These are phyloP conservation scores for Paxillus rubicundulus DNA, from an alignment of 768 basidiomycete genomes.

Conservation along the genomic window DNA sequence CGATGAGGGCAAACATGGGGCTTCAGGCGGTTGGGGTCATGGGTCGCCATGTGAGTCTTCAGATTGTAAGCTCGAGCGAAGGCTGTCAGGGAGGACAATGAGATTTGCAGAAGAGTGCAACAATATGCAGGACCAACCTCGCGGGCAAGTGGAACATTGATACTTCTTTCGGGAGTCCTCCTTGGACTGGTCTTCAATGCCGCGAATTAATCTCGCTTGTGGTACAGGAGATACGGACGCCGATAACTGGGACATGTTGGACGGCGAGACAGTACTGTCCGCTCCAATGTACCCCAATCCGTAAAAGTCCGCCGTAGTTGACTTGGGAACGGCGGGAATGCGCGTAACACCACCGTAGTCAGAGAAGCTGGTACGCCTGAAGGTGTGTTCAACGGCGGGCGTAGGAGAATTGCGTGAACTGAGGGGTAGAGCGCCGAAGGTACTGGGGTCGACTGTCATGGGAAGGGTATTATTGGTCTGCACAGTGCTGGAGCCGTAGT, in stretches of 20 bases:
- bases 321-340: constrained; percentile 46
- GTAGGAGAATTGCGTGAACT: constrained; percentile 52
- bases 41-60: constrained; percentile 93
- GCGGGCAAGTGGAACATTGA: constrained; percentile 69
- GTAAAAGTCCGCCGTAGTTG: constrained; percentile 49
- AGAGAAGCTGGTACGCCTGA: constrained; percentile 56
- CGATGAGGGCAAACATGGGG: constrained; percentile 86
- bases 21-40: constrained; percentile 89
- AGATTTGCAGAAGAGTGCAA: neutral
- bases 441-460: constrained; percentile 51
- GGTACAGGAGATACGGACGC: constrained; percentile 42
- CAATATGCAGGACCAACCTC: constrained; percentile 44
- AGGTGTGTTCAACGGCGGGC: constrained; percentile 25
- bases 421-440: constrained; percentile 56
- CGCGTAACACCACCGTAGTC: constrained; percentile 61
- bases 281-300: constrained; percentile 30
- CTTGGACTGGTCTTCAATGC: constrained; percentile 43
- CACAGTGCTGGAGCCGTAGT: constrained; percentile 46
- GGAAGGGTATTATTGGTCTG: constrained; percentile 38
- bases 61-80: constrained; percentile 94
- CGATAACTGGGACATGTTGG: constrained; percentile 52
- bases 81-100: constrained; percentile 40
- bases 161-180: constrained; percentile 77
- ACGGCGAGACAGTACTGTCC: constrained; percentile 54
- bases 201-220: constrained; percentile 35